Evolutionary conservation across 768 basidiomycete species (phyloP).

Genomic region (Butyriboletus loyo): DNA sequence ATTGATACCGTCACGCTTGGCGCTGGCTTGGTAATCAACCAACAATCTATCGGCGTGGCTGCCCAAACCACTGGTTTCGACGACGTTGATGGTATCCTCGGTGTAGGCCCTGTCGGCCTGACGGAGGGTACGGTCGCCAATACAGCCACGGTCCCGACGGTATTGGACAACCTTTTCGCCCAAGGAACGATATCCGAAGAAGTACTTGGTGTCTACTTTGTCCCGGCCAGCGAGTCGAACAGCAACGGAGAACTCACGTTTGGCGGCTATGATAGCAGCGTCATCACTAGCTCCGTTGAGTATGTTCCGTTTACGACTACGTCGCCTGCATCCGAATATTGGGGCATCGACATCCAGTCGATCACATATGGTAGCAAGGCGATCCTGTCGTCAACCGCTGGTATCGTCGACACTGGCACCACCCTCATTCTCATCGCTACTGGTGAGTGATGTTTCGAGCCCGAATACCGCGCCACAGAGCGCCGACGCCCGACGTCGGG

Average conservation of each 20-base stretch:
- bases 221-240: slow-evolving; percentile 11
- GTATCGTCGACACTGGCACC: slow-evolving; percentile 26
- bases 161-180: slow-evolving; percentile 31
- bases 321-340: slow-evolving; percentile 24
- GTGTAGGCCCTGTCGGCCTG: slow-evolving; percentile 34
- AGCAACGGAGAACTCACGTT: slow-evolving; percentile 19
- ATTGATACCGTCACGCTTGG: slow-evolving; percentile 7
- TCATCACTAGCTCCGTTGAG: slow-evolving; percentile 7
- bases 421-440: slow-evolving; percentile 27
- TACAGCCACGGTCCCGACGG: slow-evolving; percentile 28
- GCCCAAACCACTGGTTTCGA: slow-evolving; percentile 20
- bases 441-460: slow-evolving; percentile 2
- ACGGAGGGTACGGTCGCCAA: slow-evolving; percentile 24
- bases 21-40: neutral
- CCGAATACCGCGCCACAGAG: no score
- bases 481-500: neutral
- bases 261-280: slow-evolving; percentile 21
- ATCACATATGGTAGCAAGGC: neutral
- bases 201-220: slow-evolving; percentile 34
- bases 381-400: slow-evolving; percentile 8
- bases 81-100: slow-evolving; percentile 39
- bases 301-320: slow-evolving; percentile 25
- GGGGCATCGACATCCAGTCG: slow-evolving; percentile 16
- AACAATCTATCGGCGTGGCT: slow-evolving; percentile 38
- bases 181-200: slow-evolving; percentile 26